phyloP scores from a whole-genome alignment of 257 asterid genomes.

The Forsythia suspensa region DNA sequence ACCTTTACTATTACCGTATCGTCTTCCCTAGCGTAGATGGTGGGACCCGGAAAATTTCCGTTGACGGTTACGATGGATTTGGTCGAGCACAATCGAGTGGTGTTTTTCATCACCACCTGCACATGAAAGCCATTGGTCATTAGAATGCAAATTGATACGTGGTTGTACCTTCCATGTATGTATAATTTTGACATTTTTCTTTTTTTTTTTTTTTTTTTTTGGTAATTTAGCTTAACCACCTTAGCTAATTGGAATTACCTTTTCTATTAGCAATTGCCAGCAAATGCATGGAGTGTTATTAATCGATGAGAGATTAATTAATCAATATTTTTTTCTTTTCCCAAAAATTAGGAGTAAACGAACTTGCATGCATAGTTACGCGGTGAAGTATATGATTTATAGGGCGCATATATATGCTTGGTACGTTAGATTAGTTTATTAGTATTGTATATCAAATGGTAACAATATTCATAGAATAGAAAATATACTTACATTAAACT shows the following conservation, averaged over 20 bases:
- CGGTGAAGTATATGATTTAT: too few relatives aligned
- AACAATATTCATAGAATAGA: too few relatives aligned
- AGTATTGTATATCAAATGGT: neutral
- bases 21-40: conserved; percentile 65
- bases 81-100: conserved; percentile 53
- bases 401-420: neutral
- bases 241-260: neutral
- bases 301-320: neutral
- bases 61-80: conserved; percentile 65
- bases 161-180: conserved; percentile 23
- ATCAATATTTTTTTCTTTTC: neutral
- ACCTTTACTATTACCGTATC: conserved; percentile 59
- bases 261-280: neutral
- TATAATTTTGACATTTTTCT: conserved; percentile 1
- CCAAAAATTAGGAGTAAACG: too few relatives aligned
- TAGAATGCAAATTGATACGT: neutral
- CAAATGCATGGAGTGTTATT: neutral
- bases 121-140: neutral
- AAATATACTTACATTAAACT: conserved; percentile 65
- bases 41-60: conserved; percentile 74
- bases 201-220: neutral
- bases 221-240: conserved; percentile 8
- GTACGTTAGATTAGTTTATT: neutral
- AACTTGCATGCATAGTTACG: too few relatives aligned
- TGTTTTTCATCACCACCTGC: conserved; percentile 62